These are phyloP conservation scores for Cytospora mali DNA, from an alignment of 2,329 filamentous ascomycete genomes.

Conservation along the genomic window DNA sequence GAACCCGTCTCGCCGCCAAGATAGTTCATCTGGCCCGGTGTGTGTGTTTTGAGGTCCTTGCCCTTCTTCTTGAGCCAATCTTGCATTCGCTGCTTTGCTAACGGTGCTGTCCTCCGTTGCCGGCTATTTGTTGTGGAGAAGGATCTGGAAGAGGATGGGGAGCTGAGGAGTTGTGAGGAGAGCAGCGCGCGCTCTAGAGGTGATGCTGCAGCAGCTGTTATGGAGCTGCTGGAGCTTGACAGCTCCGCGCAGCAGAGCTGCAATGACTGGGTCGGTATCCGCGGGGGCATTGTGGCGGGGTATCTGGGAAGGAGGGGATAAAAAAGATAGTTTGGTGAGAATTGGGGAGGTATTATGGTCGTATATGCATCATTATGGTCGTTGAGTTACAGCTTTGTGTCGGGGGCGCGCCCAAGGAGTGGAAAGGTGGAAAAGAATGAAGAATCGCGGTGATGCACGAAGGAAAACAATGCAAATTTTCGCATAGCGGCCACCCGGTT, in stretches of 20 bases:
- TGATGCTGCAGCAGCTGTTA: background rate
- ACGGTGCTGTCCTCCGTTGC: constrained; percentile 41
- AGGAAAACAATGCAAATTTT: constrained; percentile 17
- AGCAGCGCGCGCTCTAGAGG: constrained; percentile 23
- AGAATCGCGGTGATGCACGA: background rate
- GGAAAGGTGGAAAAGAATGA: background rate
- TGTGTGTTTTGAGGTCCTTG: constrained; percentile 27
- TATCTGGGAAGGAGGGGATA: background rate
- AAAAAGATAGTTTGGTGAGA: background rate
- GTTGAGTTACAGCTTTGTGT: constrained; percentile 6
- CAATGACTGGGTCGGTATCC: constrained; percentile 25
- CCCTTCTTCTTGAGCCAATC: constrained; percentile 38
- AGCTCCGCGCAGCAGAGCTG: constrained; percentile 24
- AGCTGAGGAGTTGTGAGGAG: constrained; percentile 7
- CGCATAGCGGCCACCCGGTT: background rate
- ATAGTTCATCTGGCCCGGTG: constrained; percentile 39
- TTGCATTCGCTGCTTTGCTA: constrained; percentile 42
- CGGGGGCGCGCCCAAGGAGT: constrained; percentile 18
- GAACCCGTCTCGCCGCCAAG: constrained; percentile 41
- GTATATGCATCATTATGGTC: constrained; percentile 13
- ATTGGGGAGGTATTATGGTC: constrained; percentile 5
- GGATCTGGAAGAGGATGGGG: constrained; percentile 30
- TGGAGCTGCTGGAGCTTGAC: constrained; percentile 18
- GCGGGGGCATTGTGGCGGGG: constrained; percentile 24
- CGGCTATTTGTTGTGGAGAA: constrained; percentile 46